phyloP scores from a whole-genome alignment of 2,329 filamentous ascomycete genomes.

The Diaporthe ilicicola region DNA sequence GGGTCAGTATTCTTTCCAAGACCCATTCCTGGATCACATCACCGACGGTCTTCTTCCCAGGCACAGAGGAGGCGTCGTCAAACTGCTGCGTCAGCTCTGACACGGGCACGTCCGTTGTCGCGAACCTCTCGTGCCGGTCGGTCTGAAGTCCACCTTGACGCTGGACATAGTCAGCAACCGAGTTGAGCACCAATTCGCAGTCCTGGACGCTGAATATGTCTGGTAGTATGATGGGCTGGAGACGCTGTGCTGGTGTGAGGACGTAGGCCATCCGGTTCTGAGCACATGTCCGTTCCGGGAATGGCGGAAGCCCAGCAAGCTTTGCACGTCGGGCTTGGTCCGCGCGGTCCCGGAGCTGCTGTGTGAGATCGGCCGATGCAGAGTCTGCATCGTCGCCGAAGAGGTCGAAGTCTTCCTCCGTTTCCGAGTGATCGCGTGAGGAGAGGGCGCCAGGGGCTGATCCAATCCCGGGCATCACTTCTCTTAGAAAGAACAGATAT shows the following conservation, averaged over 20 bases:
- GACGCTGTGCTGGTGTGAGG: conserved; percentile 25
- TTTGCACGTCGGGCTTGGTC: conserved; percentile 28
- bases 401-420: conserved; percentile 29
- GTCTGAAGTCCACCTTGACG: conserved; percentile 28
- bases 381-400: conserved; percentile 24
- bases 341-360: conserved; percentile 18
- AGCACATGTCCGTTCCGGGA: conserved; percentile 18
- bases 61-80: background rate
- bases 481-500: background rate
- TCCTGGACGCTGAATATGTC: conserved; percentile 20
- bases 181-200: conserved; percentile 21
- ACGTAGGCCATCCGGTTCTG: conserved; percentile 32
- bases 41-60: background rate
- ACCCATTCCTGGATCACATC: conserved; percentile 17
- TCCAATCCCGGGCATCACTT: background rate
- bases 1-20: conserved; percentile 4
- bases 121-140: conserved; percentile 29
- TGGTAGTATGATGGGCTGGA: conserved; percentile 23
- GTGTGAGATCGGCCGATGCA: background rate
- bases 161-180: conserved; percentile 24
- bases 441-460: background rate
- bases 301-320: conserved; percentile 27
- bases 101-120: conserved; percentile 32
- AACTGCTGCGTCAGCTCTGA: conserved; percentile 11
- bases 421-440: background rate